Evolutionary conservation across 2,329 filamentous ascomycete species (phyloP).

Genomic region (Pseudocercospora macadamiae): DNA sequence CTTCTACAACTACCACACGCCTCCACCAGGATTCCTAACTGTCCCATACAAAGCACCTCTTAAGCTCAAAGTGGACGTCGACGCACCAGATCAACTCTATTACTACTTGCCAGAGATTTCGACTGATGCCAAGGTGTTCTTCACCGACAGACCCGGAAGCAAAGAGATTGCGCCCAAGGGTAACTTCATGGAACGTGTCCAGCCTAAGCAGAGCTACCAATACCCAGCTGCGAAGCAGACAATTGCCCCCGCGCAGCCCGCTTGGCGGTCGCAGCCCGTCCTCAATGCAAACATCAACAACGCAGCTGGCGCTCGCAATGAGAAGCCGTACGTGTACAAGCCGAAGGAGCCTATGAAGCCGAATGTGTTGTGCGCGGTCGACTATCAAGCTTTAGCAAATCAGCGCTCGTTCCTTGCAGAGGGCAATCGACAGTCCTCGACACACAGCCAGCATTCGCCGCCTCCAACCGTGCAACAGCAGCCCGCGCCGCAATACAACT

Average conservation of each 20-base stretch:
- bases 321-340: slow-evolving; percentile 44
- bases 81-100: slow-evolving; percentile 77
- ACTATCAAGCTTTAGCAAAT: slow-evolving; percentile 35
- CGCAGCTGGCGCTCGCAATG: slow-evolving; percentile 21
- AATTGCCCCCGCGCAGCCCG: slow-evolving; percentile 28
- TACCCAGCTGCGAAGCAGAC: slow-evolving; percentile 29
- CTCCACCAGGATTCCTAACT: slow-evolving; percentile 47
- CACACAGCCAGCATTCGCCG: slow-evolving; percentile 16
- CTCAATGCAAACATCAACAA: slow-evolving; percentile 10
- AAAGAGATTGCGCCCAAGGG: slow-evolving; percentile 68
- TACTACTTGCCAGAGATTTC: slow-evolving; percentile 84
- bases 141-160: slow-evolving; percentile 73
- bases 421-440: slow-evolving; percentile 25
- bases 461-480: slow-evolving; percentile 15
- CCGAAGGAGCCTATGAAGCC: slow-evolving; percentile 37
- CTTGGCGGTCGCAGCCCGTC: slow-evolving; percentile 20
- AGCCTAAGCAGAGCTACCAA: slow-evolving; percentile 38
- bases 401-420: slow-evolving; percentile 35
- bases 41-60: slow-evolving; percentile 40
- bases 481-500: slow-evolving; percentile 25
- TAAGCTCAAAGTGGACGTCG: slow-evolving; percentile 71
- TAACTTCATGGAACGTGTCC: slow-evolving; percentile 72
- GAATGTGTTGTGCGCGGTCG: slow-evolving; percentile 32
- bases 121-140: slow-evolving; percentile 88
- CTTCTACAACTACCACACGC: slow-evolving; percentile 63